Conservation (phyloP, 2,329 filamentous ascomycete species). For the Diaporthe ampelina region DNA sequence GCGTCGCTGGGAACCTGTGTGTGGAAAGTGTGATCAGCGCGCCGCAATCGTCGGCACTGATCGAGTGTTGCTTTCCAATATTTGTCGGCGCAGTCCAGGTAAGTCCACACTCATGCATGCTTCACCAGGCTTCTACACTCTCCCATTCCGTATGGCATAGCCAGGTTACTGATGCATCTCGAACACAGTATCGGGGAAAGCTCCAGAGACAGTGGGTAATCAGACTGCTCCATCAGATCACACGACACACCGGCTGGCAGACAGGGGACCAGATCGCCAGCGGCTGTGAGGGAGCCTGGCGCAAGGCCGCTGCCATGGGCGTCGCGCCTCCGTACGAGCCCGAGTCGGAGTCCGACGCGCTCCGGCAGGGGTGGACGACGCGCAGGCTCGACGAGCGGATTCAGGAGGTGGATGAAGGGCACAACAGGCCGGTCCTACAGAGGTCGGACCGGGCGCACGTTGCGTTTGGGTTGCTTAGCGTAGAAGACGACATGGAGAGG, state of each 20-base stretch:
- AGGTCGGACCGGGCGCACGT: constrained; percentile 76
- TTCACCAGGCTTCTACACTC: no score
- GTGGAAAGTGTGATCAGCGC: constrained; percentile 76
- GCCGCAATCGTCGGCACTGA: constrained; percentile 82
- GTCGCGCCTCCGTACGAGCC: constrained; percentile 80
- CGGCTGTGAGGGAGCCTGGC: constrained; percentile 89
- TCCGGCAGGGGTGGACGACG: constrained; percentile 56
- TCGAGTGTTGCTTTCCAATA: constrained; percentile 84
- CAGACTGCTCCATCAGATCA: constrained; percentile 79
- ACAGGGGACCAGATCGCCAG: constrained; percentile 84
- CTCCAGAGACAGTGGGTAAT: constrained; percentile 85
- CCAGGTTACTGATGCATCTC: no score
- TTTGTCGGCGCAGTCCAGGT: constrained; percentile 89
- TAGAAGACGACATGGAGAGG: constrained; percentile 81
- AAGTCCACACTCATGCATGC: no score
- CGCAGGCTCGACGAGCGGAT: constrained; percentile 67
- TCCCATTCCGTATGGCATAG: no score
- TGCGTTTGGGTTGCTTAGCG: constrained; percentile 82
- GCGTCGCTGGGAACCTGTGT: constrained; percentile 71
- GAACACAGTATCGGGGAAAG: constrained; percentile 76
- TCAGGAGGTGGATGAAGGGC: constrained; percentile 59
- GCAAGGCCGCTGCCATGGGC: constrained; percentile 78
- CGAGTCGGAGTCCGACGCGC: constrained; percentile 50
- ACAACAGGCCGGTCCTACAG: constrained; percentile 67
- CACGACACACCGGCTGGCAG: constrained; percentile 88